Evolutionary conservation across 352 stramenopile species (phyloP), one percentile per base, ranked within the genome.

Genomic region (Globisporangium echinulatum): DNA sequence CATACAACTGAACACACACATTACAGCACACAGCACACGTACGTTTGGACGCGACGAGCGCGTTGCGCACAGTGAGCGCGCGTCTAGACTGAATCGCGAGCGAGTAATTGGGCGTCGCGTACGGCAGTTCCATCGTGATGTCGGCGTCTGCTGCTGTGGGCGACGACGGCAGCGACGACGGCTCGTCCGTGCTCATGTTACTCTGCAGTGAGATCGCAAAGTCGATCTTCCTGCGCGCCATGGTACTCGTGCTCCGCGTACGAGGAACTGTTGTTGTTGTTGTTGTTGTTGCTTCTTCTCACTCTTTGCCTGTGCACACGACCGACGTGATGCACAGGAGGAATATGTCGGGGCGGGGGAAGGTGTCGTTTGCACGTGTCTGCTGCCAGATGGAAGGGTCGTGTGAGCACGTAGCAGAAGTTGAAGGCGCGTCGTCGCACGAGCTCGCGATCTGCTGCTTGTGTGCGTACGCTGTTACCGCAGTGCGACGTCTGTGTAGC

Each of bases 1-100:
- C 0, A 1, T 36, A 50, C 13, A 44, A 40, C 1, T 10, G 17
- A 19, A 25, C 25, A 33, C 25, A 33, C 25, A 14, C 19, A 33
- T 13, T 11, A 43, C 10, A 5, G 40, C 50, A 7, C 9, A 17
- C 33, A 48, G 7, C 9, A 9, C 1, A 72, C 64, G 39, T 61
- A 82, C 73, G 53, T 15, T 87, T 83, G 1, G 78, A 82, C 5
- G 73, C 82, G 14, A 92, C 77, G 5, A 94, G 72, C 10, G 84
- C 78, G 50, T 94, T 90, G 56, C 72, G 77, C 52, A 92, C 72
- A 25, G 66, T 50, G 67, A 82, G 65, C 48, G 85, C 84, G 56
- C 82, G 78, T 68, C 83, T 92, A 52, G 79, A 80, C 58, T 91
- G 78, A 38, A 91, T 77, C 58, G 78, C 71, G 33, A 93, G 62